phyloP scores from a whole-genome alignment of 2,329 filamentous ascomycete genomes.

The Penicillium sp. region DNA sequence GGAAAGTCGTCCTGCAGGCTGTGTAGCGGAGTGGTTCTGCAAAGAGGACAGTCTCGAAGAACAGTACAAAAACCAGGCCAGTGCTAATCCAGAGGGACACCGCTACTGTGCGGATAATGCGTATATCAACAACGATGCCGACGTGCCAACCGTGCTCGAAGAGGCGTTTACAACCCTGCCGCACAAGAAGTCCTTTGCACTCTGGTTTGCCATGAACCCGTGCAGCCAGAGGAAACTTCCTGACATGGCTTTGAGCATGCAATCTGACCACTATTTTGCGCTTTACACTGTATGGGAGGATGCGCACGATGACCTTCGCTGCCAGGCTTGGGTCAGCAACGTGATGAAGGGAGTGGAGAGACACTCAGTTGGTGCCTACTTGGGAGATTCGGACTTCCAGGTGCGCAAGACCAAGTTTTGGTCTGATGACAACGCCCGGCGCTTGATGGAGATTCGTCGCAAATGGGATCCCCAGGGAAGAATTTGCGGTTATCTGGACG shows the following conservation, averaged over 20 bases:
- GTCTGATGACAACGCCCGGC: conserved; percentile 45
- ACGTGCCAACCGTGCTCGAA: conserved; percentile 50
- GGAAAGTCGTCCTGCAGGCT: conserved; percentile 42
- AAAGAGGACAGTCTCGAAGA: conserved; percentile 27
- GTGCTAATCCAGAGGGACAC: conserved; percentile 52
- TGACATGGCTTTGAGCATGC: conserved; percentile 59
- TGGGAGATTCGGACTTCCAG: conserved; percentile 59
- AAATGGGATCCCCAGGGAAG: conserved; percentile 30
- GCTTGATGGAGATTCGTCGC: conserved; percentile 44
- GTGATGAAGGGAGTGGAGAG: conserved; percentile 45
- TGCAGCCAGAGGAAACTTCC: conserved; percentile 45
- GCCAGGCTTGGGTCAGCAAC: conserved; percentile 48
- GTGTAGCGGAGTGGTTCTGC: conserved; percentile 43
- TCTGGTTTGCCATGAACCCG: conserved; percentile 58
- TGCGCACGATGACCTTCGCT: conserved; percentile 48
- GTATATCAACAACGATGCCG: conserved; percentile 52
- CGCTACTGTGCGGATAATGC: conserved; percentile 56
- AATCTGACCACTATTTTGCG: conserved; percentile 60
- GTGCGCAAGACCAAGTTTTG: conserved; percentile 52
- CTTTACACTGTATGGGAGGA: conserved; percentile 56
- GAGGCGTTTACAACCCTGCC: conserved; percentile 53
- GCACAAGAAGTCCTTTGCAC: conserved; percentile 46
- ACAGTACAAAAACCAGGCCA: conserved; percentile 47
- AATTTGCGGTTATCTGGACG: conserved; percentile 50
- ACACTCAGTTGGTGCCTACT: conserved; percentile 53